phyloP scores from a whole-genome alignment of 306 rosid genomes.

The Lotus japonicus region DNA sequence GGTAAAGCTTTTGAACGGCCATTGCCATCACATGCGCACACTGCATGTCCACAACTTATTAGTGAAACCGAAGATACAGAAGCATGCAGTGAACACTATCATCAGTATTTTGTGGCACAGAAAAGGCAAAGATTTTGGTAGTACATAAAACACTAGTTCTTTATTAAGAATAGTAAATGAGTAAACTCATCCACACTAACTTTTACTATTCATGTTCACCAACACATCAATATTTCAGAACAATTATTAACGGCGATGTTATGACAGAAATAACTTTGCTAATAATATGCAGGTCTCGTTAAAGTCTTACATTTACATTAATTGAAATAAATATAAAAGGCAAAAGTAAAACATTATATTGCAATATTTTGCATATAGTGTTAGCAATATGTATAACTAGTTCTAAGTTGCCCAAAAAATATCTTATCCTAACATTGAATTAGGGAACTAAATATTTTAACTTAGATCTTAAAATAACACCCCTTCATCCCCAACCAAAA shows the following conservation, averaged over 20 bases:
- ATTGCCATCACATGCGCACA: constrained; percentile 99
- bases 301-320: neutral
- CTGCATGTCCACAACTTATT: constrained; percentile 31
- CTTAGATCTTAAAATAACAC: too few species aligned
- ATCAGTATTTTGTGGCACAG: neutral
- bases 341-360: neutral
- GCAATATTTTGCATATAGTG: neutral
- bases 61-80: constrained; percentile 12
- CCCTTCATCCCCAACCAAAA: too few species aligned
- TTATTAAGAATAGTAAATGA: neutral
- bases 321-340: neutral
- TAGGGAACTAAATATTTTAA: too few species aligned
- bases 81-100: neutral
- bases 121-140: neutral
- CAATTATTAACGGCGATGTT: neutral
- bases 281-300: neutral
- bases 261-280: neutral
- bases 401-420: neutral
- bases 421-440: neutral
- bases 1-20: constrained; percentile 95
- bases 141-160: neutral
- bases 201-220: neutral
- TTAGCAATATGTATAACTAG: neutral
- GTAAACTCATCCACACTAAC: neutral
- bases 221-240: neutral